Percentiles rank a stretch among this genome's conserved stretches.
These are phyloP conservation scores for Tremella fuciformis DNA, from an alignment of 768 basidiomycete genomes.

Conservation along the genomic window DNA sequence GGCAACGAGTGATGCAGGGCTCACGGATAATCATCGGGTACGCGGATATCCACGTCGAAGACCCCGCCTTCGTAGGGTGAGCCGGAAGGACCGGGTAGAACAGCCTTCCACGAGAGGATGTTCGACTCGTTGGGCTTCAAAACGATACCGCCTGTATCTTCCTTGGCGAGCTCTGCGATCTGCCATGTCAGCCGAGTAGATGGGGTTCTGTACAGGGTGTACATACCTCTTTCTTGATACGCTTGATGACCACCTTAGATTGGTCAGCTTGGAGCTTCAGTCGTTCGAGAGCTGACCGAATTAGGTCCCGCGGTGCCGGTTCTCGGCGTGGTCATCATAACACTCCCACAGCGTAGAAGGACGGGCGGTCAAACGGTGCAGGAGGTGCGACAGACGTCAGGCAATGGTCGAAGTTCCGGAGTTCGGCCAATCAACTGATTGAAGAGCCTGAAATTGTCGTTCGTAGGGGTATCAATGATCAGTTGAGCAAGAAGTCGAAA, in stretches of 20 bases:
- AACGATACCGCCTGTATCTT: constrained; percentile 43
- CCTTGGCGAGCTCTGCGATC: constrained; percentile 47
- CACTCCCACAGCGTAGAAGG: too few species aligned
- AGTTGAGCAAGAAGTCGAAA: too few species aligned
- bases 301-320: neutral
- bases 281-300: constrained; percentile 5
- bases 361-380: too few species aligned
- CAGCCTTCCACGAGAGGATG: constrained; percentile 45
- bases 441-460: too few species aligned
- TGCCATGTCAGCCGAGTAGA: constrained; percentile 4
- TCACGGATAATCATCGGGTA: constrained; percentile 51
- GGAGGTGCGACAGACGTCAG: too few species aligned
- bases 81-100: constrained; percentile 44
- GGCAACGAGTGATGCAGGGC: constrained; percentile 15
- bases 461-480: too few species aligned
- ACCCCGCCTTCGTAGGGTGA: constrained; percentile 51
- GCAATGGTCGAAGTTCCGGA: too few species aligned
- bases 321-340: too few species aligned
- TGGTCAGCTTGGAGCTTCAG: constrained; percentile 3
- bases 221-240: constrained; percentile 49
- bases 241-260: constrained; percentile 40
- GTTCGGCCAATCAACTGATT: too few species aligned
- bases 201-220: neutral
- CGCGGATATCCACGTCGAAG: constrained; percentile 45
- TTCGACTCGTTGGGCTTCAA: constrained; percentile 46